These are phyloP conservation scores for Populus trichocarpa DNA, from an alignment of 441 rosid species.

Conservation along the genomic window DNA sequence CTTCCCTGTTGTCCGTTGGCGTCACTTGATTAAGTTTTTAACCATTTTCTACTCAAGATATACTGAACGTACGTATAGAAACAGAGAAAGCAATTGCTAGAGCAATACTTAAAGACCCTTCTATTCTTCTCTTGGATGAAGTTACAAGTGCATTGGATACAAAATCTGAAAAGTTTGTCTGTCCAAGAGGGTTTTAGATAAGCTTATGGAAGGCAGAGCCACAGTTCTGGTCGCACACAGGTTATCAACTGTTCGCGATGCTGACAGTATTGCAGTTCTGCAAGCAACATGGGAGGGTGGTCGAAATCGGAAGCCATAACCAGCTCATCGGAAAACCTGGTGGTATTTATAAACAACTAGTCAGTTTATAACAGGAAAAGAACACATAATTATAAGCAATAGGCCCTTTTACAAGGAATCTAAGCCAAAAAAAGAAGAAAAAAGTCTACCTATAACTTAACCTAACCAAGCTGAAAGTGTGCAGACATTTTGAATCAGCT, in stretches of 20 bases:
- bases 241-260: constrained; percentile 53
- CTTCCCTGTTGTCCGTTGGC: too few species aligned
- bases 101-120: constrained; percentile 69
- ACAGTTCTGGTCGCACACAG: constrained; percentile 81
- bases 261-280: constrained; percentile 58
- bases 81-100: constrained; percentile 79
- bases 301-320: constrained; percentile 66
- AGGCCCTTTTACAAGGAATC: neutral
- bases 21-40: too few species aligned
- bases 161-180: constrained; percentile 56
- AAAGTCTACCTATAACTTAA: neutral
- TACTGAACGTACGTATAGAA: constrained; percentile 3
- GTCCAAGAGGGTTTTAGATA: constrained; percentile 69
- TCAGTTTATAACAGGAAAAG: constrained; percentile 47
- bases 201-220: constrained; percentile 67
- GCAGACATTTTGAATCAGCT: neutral
- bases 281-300: constrained; percentile 55
- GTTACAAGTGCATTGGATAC: constrained; percentile 81
- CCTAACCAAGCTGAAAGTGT: neutral
- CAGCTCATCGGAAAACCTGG: constrained; percentile 41
- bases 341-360: constrained; percentile 55
- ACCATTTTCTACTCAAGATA: too few species aligned
- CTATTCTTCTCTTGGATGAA: constrained; percentile 71
- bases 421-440: neutral
- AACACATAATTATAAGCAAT: neutral